phyloP scores from a whole-genome alignment of 2,329 filamentous ascomycete species.

The Fusarium sp. region DNA sequence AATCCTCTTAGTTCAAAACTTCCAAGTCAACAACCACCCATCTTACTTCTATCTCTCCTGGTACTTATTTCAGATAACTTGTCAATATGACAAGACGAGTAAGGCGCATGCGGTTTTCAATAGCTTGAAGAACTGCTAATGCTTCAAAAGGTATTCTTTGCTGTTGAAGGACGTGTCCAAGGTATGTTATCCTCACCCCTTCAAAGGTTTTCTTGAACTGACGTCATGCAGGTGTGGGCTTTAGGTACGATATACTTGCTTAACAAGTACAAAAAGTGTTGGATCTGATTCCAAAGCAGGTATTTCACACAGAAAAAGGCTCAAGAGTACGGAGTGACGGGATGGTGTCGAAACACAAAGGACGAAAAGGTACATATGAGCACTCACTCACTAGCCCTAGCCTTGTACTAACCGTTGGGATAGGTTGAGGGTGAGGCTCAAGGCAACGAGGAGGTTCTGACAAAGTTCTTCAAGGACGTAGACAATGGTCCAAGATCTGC shows the following conservation, averaged over 20 bases:
- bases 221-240: constrained; percentile 65
- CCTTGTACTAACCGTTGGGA: constrained; percentile 30
- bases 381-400: neutral
- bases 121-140: constrained; percentile 10
- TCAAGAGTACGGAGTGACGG: constrained; percentile 64
- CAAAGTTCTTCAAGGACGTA: constrained; percentile 79
- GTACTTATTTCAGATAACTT: neutral
- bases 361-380: constrained; percentile 63
- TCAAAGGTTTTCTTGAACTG: constrained; percentile 34
- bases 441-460: constrained; percentile 73
- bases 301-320: constrained; percentile 69
- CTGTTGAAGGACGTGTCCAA: constrained; percentile 78
- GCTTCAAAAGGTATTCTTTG: constrained; percentile 68
- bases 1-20: neutral
- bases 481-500: constrained; percentile 80
- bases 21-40: neutral
- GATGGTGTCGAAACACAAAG: constrained; percentile 72
- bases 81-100: constrained; percentile 55
- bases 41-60: neutral
- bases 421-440: constrained; percentile 94
- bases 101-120: constrained; percentile 7
- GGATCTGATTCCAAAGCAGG: constrained; percentile 50
- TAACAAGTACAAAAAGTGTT: neutral
- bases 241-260: constrained; percentile 57
- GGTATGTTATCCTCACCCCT: constrained; percentile 59